Percentiles rank a stretch among this genome's conserved stretches.
Conservation (phyloP, 139 green algal genomes). For the Volvox reticuliferus region DNA sequence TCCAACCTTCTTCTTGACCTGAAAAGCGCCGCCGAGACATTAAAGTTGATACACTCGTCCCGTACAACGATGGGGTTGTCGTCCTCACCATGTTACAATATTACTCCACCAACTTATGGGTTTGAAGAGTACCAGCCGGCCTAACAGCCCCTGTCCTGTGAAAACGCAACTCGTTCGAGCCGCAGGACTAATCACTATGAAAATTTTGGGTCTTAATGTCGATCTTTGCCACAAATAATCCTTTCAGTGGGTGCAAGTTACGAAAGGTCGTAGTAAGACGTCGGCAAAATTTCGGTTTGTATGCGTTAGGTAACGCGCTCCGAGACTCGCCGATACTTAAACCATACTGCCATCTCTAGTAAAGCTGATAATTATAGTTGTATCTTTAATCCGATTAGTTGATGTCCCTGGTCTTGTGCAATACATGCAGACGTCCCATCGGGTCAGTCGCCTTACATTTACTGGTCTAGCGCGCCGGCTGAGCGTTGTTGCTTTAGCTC, state of each 20-base stretch:
- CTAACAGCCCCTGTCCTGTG: too few relatives aligned
- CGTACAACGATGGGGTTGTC: background rate
- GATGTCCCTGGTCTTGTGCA: too few relatives aligned
- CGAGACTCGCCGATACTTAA: too few relatives aligned
- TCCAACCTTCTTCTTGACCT: slow-evolving; percentile 48
- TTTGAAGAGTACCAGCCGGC: background rate
- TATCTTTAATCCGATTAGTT: background rate
- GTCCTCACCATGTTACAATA: background rate
- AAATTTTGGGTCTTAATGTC: too few relatives aligned
- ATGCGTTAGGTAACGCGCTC: too few relatives aligned
- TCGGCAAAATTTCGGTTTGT: too few relatives aligned
- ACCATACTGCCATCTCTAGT: too few relatives aligned
- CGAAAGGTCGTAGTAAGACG: too few relatives aligned
- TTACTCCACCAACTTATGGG: background rate
- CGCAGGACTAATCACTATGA: too few relatives aligned
- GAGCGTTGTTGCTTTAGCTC: background rate
- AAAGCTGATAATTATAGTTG: background rate
- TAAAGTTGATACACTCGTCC: background rate
- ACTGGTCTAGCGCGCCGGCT: background rate
- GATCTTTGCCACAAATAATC: too few relatives aligned
- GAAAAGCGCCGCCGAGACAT: slow-evolving; percentile 12
- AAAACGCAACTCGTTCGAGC: too few relatives aligned
- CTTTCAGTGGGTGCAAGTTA: too few relatives aligned
- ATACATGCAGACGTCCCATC: slow-evolving; percentile 8
- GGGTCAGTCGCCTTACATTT: background rate